A percentile compares a stretch with the other conserved stretches of the same genome.
Evolutionary conservation across 2,329 filamentous ascomycete genomes (phyloP).

Genomic region (Thelonectria blattea): DNA sequence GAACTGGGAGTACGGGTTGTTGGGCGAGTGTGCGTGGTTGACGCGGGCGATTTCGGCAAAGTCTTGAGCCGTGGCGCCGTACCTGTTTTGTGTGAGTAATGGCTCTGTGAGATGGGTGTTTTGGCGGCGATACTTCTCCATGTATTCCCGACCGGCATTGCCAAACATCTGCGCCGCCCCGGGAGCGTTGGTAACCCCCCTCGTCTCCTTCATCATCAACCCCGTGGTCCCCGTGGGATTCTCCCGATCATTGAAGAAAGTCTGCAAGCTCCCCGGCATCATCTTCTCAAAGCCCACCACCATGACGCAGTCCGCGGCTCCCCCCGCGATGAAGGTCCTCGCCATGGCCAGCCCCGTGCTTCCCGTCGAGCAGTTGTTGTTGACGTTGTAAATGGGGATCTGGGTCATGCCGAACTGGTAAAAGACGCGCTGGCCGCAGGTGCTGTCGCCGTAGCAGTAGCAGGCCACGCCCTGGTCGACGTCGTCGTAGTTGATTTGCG

Average conservation of each 20-base stretch:
- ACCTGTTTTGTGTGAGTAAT: constrained; percentile 56
- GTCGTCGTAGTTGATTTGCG: constrained; percentile 94
- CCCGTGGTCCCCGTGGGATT: constrained; percentile 77
- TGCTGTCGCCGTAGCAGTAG: constrained; percentile 97
- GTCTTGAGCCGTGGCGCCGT: constrained; percentile 82
- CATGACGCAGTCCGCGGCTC: constrained; percentile 84
- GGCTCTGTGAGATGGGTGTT: background rate
- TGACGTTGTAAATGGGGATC: constrained; percentile 97
- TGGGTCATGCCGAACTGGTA: constrained; percentile 98
- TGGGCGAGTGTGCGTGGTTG: constrained; percentile 89
- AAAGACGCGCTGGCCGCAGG: constrained; percentile 94
- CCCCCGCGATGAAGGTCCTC: constrained; percentile 77
- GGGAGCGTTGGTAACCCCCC: constrained; percentile 81
- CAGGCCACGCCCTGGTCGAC: constrained; percentile 95
- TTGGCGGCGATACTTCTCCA: constrained; percentile 72
- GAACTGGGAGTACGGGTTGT: constrained; percentile 99
- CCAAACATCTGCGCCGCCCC: constrained; percentile 93
- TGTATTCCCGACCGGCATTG: constrained; percentile 92
- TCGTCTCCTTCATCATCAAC: constrained; percentile 82
- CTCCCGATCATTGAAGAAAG: constrained; percentile 82
- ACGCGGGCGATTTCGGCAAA: constrained; percentile 94
- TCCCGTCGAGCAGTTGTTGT: constrained; percentile 99
- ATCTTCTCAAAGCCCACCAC: constrained; percentile 99
- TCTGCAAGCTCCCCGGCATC: constrained; percentile 86
- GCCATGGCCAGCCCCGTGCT: constrained; percentile 88